Evolutionary conservation across 768 basidiomycete genomes (phyloP).

Genomic region (Coprinopsis marcescibilis): DNA sequence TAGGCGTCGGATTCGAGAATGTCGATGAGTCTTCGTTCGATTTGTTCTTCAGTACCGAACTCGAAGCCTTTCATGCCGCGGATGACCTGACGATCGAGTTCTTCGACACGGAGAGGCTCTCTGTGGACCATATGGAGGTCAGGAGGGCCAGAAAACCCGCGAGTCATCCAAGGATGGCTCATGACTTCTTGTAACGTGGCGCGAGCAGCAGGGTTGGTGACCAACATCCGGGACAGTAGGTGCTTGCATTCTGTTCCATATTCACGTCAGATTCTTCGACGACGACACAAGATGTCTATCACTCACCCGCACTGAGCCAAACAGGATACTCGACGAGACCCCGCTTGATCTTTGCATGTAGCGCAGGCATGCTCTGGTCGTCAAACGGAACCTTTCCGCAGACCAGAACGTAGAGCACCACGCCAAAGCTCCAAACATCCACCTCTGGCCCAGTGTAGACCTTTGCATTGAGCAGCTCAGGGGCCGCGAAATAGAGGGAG

Average conservation of each 20-base stretch:
- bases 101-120: conserved; percentile 83
- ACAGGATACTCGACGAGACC: conserved; percentile 96
- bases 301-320: conserved; percentile 88
- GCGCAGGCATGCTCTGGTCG: conserved; percentile 97
- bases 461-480: conserved; percentile 93
- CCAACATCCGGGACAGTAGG: conserved; percentile 90
- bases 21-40: conserved; percentile 64
- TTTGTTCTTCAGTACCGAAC: conserved; percentile 85
- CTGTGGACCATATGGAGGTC: conserved; percentile 83
- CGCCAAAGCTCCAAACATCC: conserved; percentile 98
- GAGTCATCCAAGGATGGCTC: conserved; percentile 86
- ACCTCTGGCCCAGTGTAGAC: conserved; percentile 97
- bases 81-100: conserved; percentile 83
- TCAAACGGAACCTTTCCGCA: conserved; percentile 99
- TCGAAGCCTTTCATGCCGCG: conserved; percentile 94
- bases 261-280: no score
- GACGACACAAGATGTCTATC: neutral
- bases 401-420: conserved; percentile 95
- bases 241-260: conserved; percentile 82
- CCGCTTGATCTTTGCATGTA: conserved; percentile 98
- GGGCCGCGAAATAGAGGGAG: conserved; percentile 96
- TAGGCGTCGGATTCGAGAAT: conserved; percentile 80
- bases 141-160: conserved; percentile 76
- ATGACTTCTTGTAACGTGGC: conserved; percentile 84
- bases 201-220: conserved; percentile 83